A percentile compares a stretch with the other conserved stretches of the same genome.
phyloP scores from a whole-genome alignment of 495 filamentous ascomycete genomes.

The Podospora anserina region DNA sequence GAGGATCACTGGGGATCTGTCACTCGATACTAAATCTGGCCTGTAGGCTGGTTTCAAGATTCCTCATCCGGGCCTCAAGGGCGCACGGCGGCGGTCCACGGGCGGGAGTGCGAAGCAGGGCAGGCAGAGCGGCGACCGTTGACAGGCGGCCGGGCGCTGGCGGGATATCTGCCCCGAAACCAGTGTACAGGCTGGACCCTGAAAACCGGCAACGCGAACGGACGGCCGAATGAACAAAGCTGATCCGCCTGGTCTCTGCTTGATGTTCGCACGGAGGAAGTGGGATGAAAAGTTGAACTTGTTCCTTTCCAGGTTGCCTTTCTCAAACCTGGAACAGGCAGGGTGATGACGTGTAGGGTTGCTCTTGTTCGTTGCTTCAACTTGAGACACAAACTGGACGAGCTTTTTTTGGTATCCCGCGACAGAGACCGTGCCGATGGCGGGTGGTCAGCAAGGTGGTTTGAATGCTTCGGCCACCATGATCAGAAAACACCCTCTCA shows the following conservation, averaged over 20 bases:
- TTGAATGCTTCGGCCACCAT: neutral
- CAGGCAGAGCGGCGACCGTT: neutral
- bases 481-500: neutral
- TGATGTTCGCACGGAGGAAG: neutral
- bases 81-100: neutral
- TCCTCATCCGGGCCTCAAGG: neutral
- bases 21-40: neutral
- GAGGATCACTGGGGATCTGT: neutral
- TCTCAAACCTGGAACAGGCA: no score
- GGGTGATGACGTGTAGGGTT: neutral
- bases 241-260: neutral
- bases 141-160: conserved; percentile 4
- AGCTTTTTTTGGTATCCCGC: neutral
- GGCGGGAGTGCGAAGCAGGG: conserved; percentile 6
- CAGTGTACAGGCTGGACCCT: neutral
- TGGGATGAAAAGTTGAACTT: neutral
- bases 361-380: neutral
- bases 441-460: neutral
- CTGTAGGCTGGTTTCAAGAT: conserved; percentile 14
- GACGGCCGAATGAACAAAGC: neutral
- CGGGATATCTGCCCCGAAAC: neutral
- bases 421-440: neutral
- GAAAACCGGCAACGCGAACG: neutral
- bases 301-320: no score
- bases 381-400: neutral